Evolutionary conservation across 768 basidiomycete genomes (phyloP).

Genomic region (Leucocoprinus sp.): DNA sequence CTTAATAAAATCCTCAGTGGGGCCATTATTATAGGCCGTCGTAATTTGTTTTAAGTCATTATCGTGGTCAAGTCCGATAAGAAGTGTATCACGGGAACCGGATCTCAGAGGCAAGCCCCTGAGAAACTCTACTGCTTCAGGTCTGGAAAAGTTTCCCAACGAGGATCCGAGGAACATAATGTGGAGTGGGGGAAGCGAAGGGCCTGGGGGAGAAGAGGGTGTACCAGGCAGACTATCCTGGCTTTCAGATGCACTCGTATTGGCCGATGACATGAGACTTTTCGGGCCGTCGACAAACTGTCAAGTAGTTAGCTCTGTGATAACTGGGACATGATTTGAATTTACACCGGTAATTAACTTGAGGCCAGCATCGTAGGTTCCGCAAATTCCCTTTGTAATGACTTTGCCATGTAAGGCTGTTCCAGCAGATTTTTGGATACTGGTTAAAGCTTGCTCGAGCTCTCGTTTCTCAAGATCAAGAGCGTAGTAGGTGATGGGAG

Average conservation of each 20-base stretch:
- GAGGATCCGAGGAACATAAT: slow-evolving; percentile 90
- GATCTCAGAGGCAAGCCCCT: slow-evolving; percentile 69
- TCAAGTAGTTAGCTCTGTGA: neutral
- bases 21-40: slow-evolving; percentile 82
- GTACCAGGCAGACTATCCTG: slow-evolving; percentile 15
- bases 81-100: slow-evolving; percentile 69
- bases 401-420: slow-evolving; percentile 61
- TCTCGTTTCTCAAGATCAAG: slow-evolving; percentile 89
- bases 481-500: slow-evolving; percentile 78
- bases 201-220: slow-evolving; percentile 40
- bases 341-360: slow-evolving; percentile 65
- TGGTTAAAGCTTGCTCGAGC: slow-evolving; percentile 67
- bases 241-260: slow-evolving; percentile 17
- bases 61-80: slow-evolving; percentile 88
- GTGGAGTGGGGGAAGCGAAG: slow-evolving; percentile 50
- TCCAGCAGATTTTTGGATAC: slow-evolving; percentile 62
- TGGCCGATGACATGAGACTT: slow-evolving; percentile 24
- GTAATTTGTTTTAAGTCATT: slow-evolving; percentile 67
- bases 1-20: slow-evolving; percentile 74
- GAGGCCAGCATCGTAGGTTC: slow-evolving; percentile 86
- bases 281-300: neutral
- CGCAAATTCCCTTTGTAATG: slow-evolving; percentile 76
- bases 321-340: neutral
- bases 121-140: slow-evolving; percentile 66
- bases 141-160: slow-evolving; percentile 80